Percentiles rank a stretch among this genome's conserved stretches.
Conservation (phyloP, 306 rosid species). For the Cicer pinnatifidum region DNA sequence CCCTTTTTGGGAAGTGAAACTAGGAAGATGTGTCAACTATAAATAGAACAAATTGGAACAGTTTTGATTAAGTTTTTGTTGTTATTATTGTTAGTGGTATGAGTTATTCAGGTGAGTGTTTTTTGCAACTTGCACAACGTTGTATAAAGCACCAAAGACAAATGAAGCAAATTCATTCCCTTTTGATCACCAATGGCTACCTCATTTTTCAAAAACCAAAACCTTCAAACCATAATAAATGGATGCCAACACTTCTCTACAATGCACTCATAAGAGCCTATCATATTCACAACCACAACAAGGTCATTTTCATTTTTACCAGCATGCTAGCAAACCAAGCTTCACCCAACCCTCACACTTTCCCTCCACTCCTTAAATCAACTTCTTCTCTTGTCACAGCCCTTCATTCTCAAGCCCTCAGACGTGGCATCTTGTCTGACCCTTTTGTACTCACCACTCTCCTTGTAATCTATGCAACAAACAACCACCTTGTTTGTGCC, state of each 20-base stretch:
- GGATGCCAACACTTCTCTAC: conserved; percentile 69
- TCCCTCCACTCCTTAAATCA: conserved; percentile 68
- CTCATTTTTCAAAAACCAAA: conserved; percentile 46
- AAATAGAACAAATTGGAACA: background rate
- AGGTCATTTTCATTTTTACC: conserved; percentile 60
- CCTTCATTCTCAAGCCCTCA: conserved; percentile 67
- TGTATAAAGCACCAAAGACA: conserved; percentile 47
- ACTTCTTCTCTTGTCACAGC: conserved; percentile 39
- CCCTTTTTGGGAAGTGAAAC: background rate
- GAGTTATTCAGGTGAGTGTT: conserved; percentile 46
- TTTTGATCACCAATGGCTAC: conserved; percentile 54
- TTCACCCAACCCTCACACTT: conserved; percentile 70
- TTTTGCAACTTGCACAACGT: conserved; percentile 70
- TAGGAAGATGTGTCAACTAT: background rate
- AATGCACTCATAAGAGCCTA: conserved; percentile 70
- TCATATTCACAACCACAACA: conserved; percentile 45
- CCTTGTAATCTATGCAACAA: conserved; percentile 45
- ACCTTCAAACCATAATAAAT: conserved; percentile 46
- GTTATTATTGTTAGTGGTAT: conserved; percentile 4
- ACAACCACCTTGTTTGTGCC: conserved; percentile 48
- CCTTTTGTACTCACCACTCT: conserved; percentile 68
- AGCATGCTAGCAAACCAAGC: conserved; percentile 66
- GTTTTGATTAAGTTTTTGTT: conserved; percentile 7
- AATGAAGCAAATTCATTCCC: conserved; percentile 69
- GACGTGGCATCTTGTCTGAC: conserved; percentile 58